Base-by-base conservation (phyloP, 805 yeast genomes). In the Candida yuanshanica region DNA sequence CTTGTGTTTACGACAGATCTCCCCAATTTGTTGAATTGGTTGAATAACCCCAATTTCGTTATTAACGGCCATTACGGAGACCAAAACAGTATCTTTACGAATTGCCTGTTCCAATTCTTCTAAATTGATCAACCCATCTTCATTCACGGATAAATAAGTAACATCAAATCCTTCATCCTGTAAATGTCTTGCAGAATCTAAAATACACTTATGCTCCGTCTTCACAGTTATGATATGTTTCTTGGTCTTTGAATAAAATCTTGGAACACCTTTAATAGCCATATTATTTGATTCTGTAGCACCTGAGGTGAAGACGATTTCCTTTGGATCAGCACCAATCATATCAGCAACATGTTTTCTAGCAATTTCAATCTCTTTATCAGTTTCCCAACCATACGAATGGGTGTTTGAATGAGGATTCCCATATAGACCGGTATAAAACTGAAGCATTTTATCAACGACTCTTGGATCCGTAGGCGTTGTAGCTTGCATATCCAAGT, bases 351-450 rank as follows among this genome's bases (percentile, higher is more conserved):
- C 71, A 54, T 91, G 74, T 39, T 68, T 72, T 55, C 99, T 77
- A 6, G 99, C 96, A 38, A 68, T 67, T 59, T 93, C 99, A 14
- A 93, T 93, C 44, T 83, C 96, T 48, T 75, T 77, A 44, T 91
- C 96, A 4, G 99, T 86, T 67, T 93, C 99, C 99, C 99, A 93
- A 26, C 99, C 99, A 61, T 91, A 93, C 6, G 95, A 77, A 60
- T 93, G 99, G 2, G 99, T 93, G 44, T 93, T 80, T 6, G 96
- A 88, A 65, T 93, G 99, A 18, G 99, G 99, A 62, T 93, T 93
- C 47, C 99, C 99, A 60, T 88, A 93, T 43, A 87, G 71, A 4
- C 98, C 98, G 2, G 98, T 91, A 62, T 77, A 84, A 58, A 82
- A 88, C 53, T 76, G 78, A 52, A 87, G 61, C 95, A 87, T 88